Base-by-base conservation (phyloP, 1,139 yeast genomes). In the Lodderomyces beijingensis region DNA sequence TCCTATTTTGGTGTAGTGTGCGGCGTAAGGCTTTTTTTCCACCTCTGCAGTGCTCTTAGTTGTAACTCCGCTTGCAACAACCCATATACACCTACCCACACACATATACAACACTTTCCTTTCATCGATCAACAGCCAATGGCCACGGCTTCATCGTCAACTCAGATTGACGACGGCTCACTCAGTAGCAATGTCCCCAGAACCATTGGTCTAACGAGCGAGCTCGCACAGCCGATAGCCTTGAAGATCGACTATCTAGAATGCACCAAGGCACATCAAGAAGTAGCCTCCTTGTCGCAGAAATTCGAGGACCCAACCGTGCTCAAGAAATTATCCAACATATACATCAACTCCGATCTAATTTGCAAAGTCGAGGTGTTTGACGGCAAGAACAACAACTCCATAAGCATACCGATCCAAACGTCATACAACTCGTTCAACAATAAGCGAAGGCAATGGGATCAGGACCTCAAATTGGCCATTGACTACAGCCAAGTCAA, bases 121-220 rank as follows among this genome's bases (percentile, higher is more conserved):
- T n/a, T n/a, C n/a, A n/a, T n/a, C n/a, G n/a, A n/a, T n/a, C n/a
- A n/a, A n/a, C n/a, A n/a, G n/a, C n/a, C n/a, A n/a, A n/a, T n/a
- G n/a, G n/a, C n/a, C n/a, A n/a, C n/a, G n/a, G n/a, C n/a, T n/a
- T n/a, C n/a, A n/a, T n/a, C n/a, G n/a, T n/a, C n/a, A n/a, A n/a
- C n/a, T n/a, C n/a, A n/a, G n/a, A n/a, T n/a, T n/a, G n/a, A n/a
- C n/a, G n/a, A n/a, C n/a, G n/a, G n/a, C n/a, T n/a, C n/a, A n/a
- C n/a, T n/a, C n/a, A n/a, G n/a, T n/a, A n/a, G n/a, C n/a, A n/a
- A n/a, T n/a, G n/a, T n/a, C n/a, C n/a, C n/a, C n/a, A n/a, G 75
- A 27, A 75, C 88, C 1, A 86, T 85, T 55, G 87, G 87, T 33
- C 69, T 82, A 7, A 81, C 95, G 2, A 79, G 80, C 44, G 95